Conservation (phyloP, 306 rosid genomes). For the Dicorynia guianensis region DNA sequence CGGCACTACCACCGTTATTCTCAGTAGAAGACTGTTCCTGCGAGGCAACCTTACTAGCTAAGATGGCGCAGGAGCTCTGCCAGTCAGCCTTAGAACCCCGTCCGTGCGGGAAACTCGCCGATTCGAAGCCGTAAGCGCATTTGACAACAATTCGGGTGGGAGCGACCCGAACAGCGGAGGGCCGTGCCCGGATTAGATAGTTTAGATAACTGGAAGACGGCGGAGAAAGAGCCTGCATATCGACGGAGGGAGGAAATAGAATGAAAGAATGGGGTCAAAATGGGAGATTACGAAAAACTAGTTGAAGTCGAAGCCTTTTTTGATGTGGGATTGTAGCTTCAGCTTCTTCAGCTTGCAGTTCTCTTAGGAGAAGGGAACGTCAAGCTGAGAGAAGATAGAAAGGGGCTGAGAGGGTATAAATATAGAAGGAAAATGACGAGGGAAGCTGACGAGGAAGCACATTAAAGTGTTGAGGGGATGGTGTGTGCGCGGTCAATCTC, state of each 20-base stretch:
- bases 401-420: constrained; percentile 43
- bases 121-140: constrained; percentile 60
- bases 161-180: constrained; percentile 1
- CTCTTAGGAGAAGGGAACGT: constrained; percentile 66
- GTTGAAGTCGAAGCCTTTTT: no score
- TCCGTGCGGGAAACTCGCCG: constrained; percentile 53
- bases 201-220: constrained; percentile 49
- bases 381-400: constrained; percentile 70
- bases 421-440: constrained; percentile 25
- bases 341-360: constrained; percentile 61
- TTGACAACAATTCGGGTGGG: constrained; percentile 49
- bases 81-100: constrained; percentile 68
- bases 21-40: constrained; percentile 57
- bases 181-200: constrained; percentile 10
- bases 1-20: constrained; percentile 35
- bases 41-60: constrained; percentile 75
- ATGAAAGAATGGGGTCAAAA: not conserved
- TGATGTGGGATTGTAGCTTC: no score
- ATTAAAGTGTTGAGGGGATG: constrained; percentile 25
- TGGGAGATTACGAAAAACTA: not conserved
- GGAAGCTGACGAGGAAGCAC: not conserved
- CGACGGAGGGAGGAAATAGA: not conserved
- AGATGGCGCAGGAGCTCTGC: constrained; percentile 93
- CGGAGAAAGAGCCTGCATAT: constrained; percentile 70
- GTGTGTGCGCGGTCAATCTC: constrained; percentile 58